phyloP scores from a whole-genome alignment of 345 rosid genomes.

The Salix udensis region DNA sequence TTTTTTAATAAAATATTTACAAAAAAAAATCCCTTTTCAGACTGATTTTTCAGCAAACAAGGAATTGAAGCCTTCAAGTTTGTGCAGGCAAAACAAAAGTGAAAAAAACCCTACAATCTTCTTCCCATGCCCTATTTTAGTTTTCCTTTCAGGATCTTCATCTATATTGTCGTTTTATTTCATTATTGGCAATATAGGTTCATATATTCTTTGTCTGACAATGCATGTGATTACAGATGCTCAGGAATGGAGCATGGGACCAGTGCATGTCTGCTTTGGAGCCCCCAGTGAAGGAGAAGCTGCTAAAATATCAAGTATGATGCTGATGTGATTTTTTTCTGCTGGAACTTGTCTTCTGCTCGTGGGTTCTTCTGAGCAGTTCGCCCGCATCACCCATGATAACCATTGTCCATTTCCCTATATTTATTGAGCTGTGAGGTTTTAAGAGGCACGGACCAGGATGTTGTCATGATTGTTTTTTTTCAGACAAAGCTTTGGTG shows the following conservation, averaged over 20 bases:
- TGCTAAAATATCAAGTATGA: slow-evolving; percentile 74
- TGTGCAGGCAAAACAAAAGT: neutral
- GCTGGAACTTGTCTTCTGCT: slow-evolving; percentile 4
- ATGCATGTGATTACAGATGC: slow-evolving; percentile 53
- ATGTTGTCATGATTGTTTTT: slow-evolving; percentile 23
- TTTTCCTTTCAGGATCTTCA: neutral
- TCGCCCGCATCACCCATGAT: slow-evolving; percentile 12
- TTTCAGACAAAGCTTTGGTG: slow-evolving; percentile 17
- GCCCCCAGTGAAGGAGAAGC: slow-evolving; percentile 77
- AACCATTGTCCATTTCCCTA: slow-evolving; percentile 18
- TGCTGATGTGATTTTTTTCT: neutral
- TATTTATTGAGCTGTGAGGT: slow-evolving; percentile 17
- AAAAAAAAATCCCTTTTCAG: neutral
- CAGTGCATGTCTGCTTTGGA: slow-evolving; percentile 82
- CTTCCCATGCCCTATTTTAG: neutral
- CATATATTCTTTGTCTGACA: neutral
- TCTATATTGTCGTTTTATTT: neutral
- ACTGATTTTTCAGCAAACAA: neutral
- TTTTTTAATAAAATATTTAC: neutral
- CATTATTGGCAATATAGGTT: neutral
- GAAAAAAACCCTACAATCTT: neutral
- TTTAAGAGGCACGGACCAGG: slow-evolving; percentile 18
- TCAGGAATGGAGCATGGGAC: slow-evolving; percentile 81
- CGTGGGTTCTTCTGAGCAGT: slow-evolving; percentile 14
- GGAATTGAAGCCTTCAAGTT: neutral